Percentiles rank a stretch among this genome's conserved stretches.
Conservation (phyloP, 768 basidiomycete genomes). For the Lactarius tabidus region DNA sequence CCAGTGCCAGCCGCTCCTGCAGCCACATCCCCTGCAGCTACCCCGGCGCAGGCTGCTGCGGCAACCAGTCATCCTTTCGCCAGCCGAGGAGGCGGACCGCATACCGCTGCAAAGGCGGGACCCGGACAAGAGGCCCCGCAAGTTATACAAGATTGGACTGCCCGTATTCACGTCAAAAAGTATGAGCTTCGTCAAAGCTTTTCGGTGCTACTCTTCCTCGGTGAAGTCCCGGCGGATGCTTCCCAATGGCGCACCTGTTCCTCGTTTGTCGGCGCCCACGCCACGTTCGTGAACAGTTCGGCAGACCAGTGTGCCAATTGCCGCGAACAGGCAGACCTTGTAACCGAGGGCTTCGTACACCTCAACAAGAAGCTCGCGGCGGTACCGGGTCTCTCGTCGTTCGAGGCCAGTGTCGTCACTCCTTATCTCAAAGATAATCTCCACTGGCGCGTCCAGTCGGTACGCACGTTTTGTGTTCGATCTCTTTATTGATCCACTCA, state of each 20-base stretch:
- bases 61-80: background rate
- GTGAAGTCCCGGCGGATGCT: constrained; percentile 37
- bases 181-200: constrained; percentile 43
- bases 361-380: constrained; percentile 36
- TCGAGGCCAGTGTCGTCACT: constrained; percentile 37
- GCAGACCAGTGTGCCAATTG: constrained; percentile 41
- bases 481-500: constrained; percentile 34
- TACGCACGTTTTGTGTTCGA: constrained; percentile 19
- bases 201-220: constrained; percentile 47
- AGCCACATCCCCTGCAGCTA: background rate
- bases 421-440: constrained; percentile 42
- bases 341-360: constrained; percentile 44
- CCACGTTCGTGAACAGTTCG: constrained; percentile 39
- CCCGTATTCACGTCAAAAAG: constrained; percentile 40
- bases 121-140: background rate
- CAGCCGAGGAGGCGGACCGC: constrained; percentile 1
- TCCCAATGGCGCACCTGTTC: constrained; percentile 36
- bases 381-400: constrained; percentile 30
- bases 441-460: constrained; percentile 43
- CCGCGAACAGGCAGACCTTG: constrained; percentile 28
- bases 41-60: background rate
- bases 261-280: constrained; percentile 41
- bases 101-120: background rate
- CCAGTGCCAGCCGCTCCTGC: background rate
- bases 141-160: constrained; percentile 39